These are phyloP conservation scores for Symbiodinium natans DNA, from an alignment of 73 alveolate genomes.

Conservation along the genomic window DNA sequence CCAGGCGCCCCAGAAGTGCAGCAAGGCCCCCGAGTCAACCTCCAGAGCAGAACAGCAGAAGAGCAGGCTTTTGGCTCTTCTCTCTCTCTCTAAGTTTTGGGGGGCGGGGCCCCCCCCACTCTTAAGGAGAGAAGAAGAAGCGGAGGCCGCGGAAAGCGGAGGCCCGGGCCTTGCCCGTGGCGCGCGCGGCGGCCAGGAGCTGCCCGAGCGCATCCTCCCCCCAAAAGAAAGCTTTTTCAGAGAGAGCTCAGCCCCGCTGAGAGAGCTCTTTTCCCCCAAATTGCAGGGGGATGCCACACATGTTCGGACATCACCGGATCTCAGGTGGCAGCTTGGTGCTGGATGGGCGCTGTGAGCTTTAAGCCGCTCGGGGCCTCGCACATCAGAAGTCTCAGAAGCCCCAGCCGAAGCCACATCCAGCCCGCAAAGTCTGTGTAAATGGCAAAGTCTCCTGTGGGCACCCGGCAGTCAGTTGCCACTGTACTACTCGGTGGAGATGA, in stretches of 20 bases:
- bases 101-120: no score
- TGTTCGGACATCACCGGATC: no score
- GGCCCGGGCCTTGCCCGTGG: conserved; percentile 20
- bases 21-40: conserved; percentile 61
- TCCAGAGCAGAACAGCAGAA: background rate
- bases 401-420: background rate
- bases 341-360: background rate
- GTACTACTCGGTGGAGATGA: conserved; percentile 68
- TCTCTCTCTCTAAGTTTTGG: no score
- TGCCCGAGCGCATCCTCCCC: conserved; percentile 15
- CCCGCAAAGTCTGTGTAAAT: background rate
- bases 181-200: conserved; percentile 46
- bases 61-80: no score
- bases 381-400: no score
- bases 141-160: background rate
- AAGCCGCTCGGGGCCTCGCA: background rate
- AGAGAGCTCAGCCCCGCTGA: no score
- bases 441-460: background rate
- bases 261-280: no score
- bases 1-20: conserved; percentile 55
- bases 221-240: no score
- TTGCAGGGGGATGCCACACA: no score
- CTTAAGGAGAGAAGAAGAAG: no score
- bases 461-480: conserved; percentile 32
- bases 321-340: background rate